phyloP scores from a whole-genome alignment of 176 grass and related monocot species.

The Stipa capillata region DNA sequence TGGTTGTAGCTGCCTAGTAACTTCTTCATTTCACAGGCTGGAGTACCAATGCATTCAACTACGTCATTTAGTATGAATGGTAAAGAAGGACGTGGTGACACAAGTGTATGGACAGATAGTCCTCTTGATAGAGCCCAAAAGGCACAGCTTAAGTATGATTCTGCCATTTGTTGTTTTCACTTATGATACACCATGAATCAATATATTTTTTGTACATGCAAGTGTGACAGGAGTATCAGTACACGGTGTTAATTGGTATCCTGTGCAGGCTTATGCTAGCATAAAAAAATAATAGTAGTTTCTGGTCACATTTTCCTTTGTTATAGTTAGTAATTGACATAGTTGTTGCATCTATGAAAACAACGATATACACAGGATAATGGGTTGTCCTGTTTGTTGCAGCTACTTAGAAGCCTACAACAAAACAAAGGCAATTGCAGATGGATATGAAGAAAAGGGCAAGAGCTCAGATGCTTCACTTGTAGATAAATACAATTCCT shows the following conservation, averaged over 20 bases:
- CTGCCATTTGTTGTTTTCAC: background rate
- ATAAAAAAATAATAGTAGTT: background rate
- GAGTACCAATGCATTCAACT: slow-evolving; percentile 86
- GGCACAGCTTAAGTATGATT: slow-evolving; percentile 74
- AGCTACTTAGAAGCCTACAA: slow-evolving; percentile 96
- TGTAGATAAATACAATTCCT: slow-evolving; percentile 77
- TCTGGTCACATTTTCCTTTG: background rate
- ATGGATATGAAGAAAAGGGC: slow-evolving; percentile 42
- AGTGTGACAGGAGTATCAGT: background rate
- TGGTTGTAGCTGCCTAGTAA: slow-evolving; percentile 9
- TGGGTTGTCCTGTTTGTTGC: slow-evolving; percentile 9
- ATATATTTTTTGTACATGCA: background rate
- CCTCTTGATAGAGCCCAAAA: slow-evolving; percentile 88
- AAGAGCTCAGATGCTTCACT: slow-evolving; percentile 46
- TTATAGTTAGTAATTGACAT: background rate
- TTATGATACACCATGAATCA: background rate
- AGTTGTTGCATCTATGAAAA: background rate
- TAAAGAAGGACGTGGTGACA: slow-evolving; percentile 89
- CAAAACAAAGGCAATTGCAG: slow-evolving; percentile 75
- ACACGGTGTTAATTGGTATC: background rate
- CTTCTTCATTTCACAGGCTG: slow-evolving; percentile 36
- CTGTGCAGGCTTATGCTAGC: background rate
- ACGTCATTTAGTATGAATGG: slow-evolving; percentile 74
- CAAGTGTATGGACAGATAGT: slow-evolving; percentile 74
- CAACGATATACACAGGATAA: background rate